phyloP scores from a whole-genome alignment of 2,329 filamentous ascomycete genomes.

The Scedosporium boydii region DNA sequence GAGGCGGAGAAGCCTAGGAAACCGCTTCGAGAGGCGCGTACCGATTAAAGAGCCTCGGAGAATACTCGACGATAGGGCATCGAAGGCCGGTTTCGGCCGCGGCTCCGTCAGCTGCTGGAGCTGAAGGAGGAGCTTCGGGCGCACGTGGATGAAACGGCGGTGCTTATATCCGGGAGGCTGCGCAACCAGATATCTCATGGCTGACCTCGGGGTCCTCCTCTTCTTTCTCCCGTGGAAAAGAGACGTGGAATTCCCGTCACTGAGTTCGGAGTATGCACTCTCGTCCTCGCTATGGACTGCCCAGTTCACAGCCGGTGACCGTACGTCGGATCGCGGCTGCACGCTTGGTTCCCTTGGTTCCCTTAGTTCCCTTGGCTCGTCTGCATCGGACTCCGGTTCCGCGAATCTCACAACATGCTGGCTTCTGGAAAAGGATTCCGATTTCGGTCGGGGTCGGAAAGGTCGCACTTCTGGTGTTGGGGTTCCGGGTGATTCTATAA shows the following conservation, averaged over 20 bases:
- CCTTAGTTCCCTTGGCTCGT: constrained; percentile 7
- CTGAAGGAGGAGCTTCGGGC: constrained; percentile 62
- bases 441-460: constrained; percentile 21
- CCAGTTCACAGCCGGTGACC: constrained; percentile 13
- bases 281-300: constrained; percentile 37
- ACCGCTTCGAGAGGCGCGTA: constrained; percentile 49
- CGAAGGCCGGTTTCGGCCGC: constrained; percentile 58
- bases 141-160: constrained; percentile 55
- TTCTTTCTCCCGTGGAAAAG: constrained; percentile 27
- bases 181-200: constrained; percentile 57
- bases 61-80: constrained; percentile 62
- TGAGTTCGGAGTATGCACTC: constrained; percentile 29
- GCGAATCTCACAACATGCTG: constrained; percentile 39
- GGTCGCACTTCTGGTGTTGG: constrained; percentile 9
- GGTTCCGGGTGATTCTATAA: not conserved
- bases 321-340: not conserved
- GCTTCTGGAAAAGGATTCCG: constrained; percentile 27
- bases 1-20: constrained; percentile 53
- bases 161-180: constrained; percentile 59
- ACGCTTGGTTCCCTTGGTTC: constrained; percentile 5
- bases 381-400: constrained; percentile 14
- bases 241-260: constrained; percentile 29
- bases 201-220: constrained; percentile 40
- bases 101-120: constrained; percentile 55
- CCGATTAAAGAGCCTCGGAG: constrained; percentile 42